Evolutionary conservation across 805 yeast genomes (phyloP).

Genomic region (Lipomyces lipofer): DNA sequence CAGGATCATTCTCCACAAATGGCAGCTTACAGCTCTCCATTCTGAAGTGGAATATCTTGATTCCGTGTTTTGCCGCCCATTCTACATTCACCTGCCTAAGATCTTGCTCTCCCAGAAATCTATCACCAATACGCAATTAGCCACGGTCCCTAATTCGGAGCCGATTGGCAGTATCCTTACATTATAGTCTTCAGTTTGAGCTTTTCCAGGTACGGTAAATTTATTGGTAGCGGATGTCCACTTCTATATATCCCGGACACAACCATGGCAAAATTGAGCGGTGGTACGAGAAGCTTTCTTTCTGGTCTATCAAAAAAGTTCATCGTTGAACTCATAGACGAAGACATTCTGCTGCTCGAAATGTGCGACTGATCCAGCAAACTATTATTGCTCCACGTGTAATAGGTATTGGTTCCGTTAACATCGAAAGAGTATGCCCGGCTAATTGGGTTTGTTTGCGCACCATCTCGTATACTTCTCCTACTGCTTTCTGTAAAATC

Average conservation of each 20-base stretch:
- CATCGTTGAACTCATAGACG: slow-evolving; percentile 23
- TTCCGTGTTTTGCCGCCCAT: slow-evolving; percentile 61
- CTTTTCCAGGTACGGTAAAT: slow-evolving; percentile 73
- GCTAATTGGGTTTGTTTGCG: not conserved
- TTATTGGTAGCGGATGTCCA: slow-evolving; percentile 90
- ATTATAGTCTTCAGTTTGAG: slow-evolving; percentile 76
- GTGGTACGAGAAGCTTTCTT: slow-evolving; percentile 60
- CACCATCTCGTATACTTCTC: not conserved
- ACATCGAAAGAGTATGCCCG: not conserved
- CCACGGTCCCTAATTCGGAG: no score
- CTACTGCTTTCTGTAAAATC: not conserved
- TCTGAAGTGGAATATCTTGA: slow-evolving; percentile 58
- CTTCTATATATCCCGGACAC: slow-evolving; percentile 85
- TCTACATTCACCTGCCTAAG: slow-evolving; percentile 58
- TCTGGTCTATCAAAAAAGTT: slow-evolving; percentile 31
- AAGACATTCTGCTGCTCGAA: slow-evolving; percentile 28
- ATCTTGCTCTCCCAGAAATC: slow-evolving; percentile 61
- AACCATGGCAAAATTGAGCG: slow-evolving; percentile 84
- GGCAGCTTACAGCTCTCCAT: slow-evolving; percentile 79
- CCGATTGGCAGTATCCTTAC: no score
- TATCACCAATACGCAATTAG: no score
- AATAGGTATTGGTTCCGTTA: not conserved
- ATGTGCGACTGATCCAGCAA: slow-evolving; percentile 15
- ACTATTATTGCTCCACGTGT: slow-evolving; percentile 16
- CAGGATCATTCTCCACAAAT: slow-evolving; percentile 58